These are phyloP conservation scores for Penicillium verrucosum DNA, from an alignment of 2,329 filamentous ascomycete species.

Conservation along the genomic window DNA sequence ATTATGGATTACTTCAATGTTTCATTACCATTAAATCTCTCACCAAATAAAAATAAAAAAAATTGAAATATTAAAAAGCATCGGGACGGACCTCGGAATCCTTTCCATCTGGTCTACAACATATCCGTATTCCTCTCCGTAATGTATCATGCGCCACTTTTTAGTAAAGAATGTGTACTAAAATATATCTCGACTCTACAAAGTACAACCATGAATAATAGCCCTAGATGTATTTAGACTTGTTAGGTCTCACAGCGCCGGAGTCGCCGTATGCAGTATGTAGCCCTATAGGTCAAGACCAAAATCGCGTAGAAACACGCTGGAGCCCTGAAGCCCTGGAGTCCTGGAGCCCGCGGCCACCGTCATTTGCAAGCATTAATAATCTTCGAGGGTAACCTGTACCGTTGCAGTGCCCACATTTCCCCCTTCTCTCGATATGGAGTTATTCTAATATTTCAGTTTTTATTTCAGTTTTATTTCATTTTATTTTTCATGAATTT, in stretches of 20 bases:
- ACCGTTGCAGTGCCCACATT: conserved; percentile 13
- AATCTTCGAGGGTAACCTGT: conserved; percentile 2
- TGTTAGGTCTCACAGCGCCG: conserved; percentile 5
- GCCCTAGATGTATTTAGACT: not conserved
- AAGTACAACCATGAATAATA: not conserved
- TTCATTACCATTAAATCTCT: conserved; percentile 6
- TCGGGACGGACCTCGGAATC: not conserved
- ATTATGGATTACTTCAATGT: not conserved
- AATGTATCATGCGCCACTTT: not conserved
- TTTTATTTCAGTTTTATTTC: not conserved
- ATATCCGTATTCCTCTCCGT: not conserved
- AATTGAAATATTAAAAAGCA: not conserved
- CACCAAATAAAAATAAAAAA: not conserved
- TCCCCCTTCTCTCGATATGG: not conserved
- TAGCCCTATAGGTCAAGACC: conserved; percentile 7
- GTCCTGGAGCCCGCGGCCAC: not conserved
- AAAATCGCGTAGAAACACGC: not conserved
- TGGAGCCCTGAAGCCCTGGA: not conserved
- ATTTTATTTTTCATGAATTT: not conserved
- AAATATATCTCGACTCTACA: not conserved
- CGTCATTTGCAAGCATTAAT: not conserved
- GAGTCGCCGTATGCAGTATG: conserved; percentile 9
- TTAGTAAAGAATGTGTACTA: not conserved
- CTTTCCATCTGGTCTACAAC: not conserved
- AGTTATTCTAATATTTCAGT: not conserved